A percentile compares a stretch with the other conserved stretches of the same genome.
Evolutionary conservation across 495 filamentous ascomycete genomes (phyloP).

Genomic region (Podospora anserina): DNA sequence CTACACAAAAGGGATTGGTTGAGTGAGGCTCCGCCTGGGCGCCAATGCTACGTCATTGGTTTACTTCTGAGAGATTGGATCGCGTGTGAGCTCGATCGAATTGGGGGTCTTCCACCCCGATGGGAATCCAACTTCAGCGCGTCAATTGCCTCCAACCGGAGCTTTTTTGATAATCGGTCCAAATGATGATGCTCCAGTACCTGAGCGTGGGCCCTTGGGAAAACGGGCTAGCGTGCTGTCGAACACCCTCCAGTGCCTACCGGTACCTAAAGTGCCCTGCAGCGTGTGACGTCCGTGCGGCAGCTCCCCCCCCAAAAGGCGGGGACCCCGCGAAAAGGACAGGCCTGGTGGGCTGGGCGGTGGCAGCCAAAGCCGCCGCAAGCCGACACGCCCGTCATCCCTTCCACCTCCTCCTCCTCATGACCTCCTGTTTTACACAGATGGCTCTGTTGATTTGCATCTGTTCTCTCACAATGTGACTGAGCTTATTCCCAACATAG

Average conservation of each 20-base stretch:
- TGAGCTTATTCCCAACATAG: neutral
- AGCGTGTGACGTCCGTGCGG: constrained; percentile 1
- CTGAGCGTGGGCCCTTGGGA: no score
- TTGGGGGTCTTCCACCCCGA: neutral
- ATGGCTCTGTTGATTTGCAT: neutral
- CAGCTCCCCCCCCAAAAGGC: neutral
- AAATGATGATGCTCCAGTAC: no score
- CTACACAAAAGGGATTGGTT: neutral
- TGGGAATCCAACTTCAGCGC: neutral
- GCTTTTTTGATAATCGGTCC: neutral
- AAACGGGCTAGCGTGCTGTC: no score
- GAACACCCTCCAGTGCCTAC: neutral
- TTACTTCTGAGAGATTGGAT: neutral
- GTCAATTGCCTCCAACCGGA: neutral
- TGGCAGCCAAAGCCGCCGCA: constrained; percentile 32
- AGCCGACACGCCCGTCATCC: constrained; percentile 26
- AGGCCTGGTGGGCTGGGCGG: neutral
- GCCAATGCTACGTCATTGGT: neutral
- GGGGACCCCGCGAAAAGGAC: constrained; percentile 4
- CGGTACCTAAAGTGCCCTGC: constrained; percentile 10
- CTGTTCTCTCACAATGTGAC: neutral
- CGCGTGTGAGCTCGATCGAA: neutral
- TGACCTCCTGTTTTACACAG: neutral
- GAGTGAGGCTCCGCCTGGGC: no score
- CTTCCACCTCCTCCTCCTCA: neutral